Evolutionary conservation across 2,329 filamentous ascomycete genomes (phyloP).

Genomic region (Anthostomella pinea): DNA sequence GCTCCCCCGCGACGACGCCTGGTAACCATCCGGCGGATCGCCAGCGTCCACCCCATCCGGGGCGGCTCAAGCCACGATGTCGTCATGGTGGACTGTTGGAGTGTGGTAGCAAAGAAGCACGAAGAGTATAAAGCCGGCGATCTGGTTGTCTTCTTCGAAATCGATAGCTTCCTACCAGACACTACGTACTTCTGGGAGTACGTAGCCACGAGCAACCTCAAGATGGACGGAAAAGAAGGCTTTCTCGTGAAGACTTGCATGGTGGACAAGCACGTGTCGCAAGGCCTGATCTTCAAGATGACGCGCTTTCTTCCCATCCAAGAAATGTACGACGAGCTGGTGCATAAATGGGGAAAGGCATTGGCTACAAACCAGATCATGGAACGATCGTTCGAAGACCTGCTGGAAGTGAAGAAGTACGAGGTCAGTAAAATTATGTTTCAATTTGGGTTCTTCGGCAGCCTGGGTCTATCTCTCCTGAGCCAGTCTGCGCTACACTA

Average conservation of each 20-base stretch:
- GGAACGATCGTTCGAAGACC: constrained; percentile 22
- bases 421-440: too few species aligned
- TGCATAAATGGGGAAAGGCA: constrained; percentile 11
- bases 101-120: constrained; percentile 15
- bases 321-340: constrained; percentile 6
- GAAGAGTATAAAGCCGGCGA: constrained; percentile 18
- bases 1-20: too few species aligned
- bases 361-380: constrained; percentile 17
- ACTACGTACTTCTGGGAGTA: constrained; percentile 22
- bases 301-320: constrained; percentile 20
- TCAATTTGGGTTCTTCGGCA: too few species aligned
- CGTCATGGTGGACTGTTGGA: constrained; percentile 29
- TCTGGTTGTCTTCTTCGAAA: constrained; percentile 32
- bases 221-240: constrained; percentile 18
- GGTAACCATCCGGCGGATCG: constrained; percentile 27
- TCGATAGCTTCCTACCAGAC: constrained; percentile 31
- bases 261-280: constrained; percentile 21
- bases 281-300: constrained; percentile 28
- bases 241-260: constrained; percentile 22
- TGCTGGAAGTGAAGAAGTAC: constrained; percentile 30
- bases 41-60: constrained; percentile 7
- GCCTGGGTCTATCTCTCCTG: too few species aligned
- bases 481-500: too few species aligned
- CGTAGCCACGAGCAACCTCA: neutral
- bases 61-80: constrained; percentile 7